Evolutionary conservation across 2,329 filamentous ascomycete species (phyloP), one percentile per base, ranked within the genome.

Genomic region (Curvularia sp.): DNA sequence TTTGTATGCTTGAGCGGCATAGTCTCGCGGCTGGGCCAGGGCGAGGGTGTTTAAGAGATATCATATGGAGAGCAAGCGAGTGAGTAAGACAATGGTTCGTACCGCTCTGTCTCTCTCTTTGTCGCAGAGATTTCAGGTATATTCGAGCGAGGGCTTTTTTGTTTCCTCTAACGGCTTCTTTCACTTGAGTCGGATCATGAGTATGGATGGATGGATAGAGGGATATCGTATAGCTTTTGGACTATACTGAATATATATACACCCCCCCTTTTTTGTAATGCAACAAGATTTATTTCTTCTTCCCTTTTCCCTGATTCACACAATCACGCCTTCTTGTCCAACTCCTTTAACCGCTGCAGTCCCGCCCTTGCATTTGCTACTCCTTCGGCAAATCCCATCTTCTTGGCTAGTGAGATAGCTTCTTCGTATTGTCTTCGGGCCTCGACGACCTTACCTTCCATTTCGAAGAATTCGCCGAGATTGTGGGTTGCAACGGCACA

Each of bases 401-500:
- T 77, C 60, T 80, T 79, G 2, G 82, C 79, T 34, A 94, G 75
- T 19, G 82, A 82, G 53, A 86, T 83, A 9, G 90, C 89, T 73
- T 96, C 86, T 53, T 83, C 79, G 71, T 91, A 97, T 71, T 85
- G 85, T 66, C 82, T 83, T 68, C 83, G 83, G 1, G 94, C 93
- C 64, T 90, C 83, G 3, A 80, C 80, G 1, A 82, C 70, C 67
- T 90, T 84, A 1, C 89, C 89, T 59, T 88, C 79, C 84, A 95
- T 88, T 64, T 90, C 87, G 0, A 91, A 89, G 66, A 97, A 89
- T 68, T 96, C 91, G 23, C 88, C 94, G 52, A 97, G 84, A 73
- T 96, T 96, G 76, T 92, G 90, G n/a, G 91, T 87, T 7, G 93
- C 90, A 5, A 89, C 90, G 2, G 89, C 90, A 71, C 93, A 97